phyloP scores from a whole-genome alignment of 352 stramenopile species.

The Phytophthora europaea region DNA sequence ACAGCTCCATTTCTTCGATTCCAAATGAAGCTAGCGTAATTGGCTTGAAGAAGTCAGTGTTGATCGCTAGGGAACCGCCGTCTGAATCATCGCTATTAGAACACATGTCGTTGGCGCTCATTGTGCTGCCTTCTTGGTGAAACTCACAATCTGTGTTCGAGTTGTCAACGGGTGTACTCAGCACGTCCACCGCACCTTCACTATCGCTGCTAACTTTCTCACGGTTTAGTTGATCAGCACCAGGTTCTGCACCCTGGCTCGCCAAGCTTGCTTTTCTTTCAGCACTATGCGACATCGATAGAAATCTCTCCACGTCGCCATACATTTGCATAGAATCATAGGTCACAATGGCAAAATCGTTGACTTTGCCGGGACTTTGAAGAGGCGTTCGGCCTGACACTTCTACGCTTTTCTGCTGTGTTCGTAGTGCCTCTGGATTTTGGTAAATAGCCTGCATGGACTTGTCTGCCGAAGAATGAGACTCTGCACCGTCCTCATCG shows the following conservation, averaged over 20 bases:
- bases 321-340: no score
- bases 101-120: not conserved
- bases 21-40: slow-evolving; percentile 57
- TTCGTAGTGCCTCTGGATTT: no score
- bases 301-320: no score
- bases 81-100: not conserved
- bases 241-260: not conserved
- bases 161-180: not conserved
- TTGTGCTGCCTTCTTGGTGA: not conserved
- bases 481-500: no score
- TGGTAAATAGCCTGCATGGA: no score
- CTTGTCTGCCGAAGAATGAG: no score
- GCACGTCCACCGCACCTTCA: not conserved
- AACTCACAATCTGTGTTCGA: not conserved
- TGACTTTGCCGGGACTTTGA: no score
- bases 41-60: slow-evolving; percentile 29
- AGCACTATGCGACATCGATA: not conserved
- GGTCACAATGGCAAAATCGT: no score
- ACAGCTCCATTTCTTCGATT: slow-evolving; percentile 57
- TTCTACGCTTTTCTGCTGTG: no score
- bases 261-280: not conserved
- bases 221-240: not conserved
- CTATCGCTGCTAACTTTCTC: not conserved
- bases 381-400: no score
- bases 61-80: slow-evolving; percentile 6